Base-by-base conservation (phyloP, 1,284 basidiomycete genomes). In the Taiwanofungus camphoratus region DNA sequence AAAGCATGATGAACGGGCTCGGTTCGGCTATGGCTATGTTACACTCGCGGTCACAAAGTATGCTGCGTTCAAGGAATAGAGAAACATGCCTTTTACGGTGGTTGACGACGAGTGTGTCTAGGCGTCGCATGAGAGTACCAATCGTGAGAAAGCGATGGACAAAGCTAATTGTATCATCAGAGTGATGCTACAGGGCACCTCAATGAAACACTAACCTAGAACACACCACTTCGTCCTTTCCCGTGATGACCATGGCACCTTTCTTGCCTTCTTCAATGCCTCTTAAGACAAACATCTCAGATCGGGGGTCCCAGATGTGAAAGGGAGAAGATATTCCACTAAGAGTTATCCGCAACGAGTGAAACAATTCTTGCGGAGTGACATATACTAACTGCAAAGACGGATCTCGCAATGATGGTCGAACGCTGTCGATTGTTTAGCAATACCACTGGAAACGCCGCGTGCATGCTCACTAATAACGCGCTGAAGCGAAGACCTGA, bases 321-420 rank as follows among this genome's bases (percentile, higher is more conserved):
- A 84, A 61, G 3, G 65, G 52, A 8, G 87, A 88, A 1, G 86
- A 82, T 4, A 73, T 71, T 21, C 86, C 86, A 21, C 79, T 65
- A 6, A 81, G 65, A 3, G 72, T 74, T 57, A 70, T 65, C 43
- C 69, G 69, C 18, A 89, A 66, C 3, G 71, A 74, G 15, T 60
- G 49, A 16, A 82, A 60, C 8, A 86, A 56, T 16, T 79, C 73
- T 11, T 53, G 47, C 40, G 72, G 64, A 3, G 65, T 59, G 11
- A 77, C 58, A 53, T 75, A 72, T 31, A 72, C 57, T 13, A 69
- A 53, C 15, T 63, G 65, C 5, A 58, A 57, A 4, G 50, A 40
- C 1, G 67, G 57, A 39, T 73, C 63, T 19, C 66, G 61, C 19
- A 76, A 47, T 22, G 57, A 65, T 36, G 75, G 73, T 23, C 69